phyloP scores from a whole-genome alignment of 495 filamentous ascomycete genomes.

The Penicillium malachiteum region DNA sequence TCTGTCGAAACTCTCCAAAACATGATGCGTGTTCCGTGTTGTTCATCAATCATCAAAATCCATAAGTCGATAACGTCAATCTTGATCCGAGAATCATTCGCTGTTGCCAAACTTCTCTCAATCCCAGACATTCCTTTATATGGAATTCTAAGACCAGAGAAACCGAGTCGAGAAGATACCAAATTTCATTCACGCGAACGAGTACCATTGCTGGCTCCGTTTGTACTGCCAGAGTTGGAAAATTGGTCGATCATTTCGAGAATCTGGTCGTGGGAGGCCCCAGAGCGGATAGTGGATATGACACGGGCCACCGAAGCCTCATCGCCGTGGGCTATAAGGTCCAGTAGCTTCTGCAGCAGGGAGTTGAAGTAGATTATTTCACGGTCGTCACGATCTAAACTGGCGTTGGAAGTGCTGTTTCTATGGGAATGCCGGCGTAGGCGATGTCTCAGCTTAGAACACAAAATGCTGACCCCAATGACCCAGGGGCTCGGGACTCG shows the following conservation, averaged over 20 bases:
- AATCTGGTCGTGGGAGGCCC: conserved; percentile 33
- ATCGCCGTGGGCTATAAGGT: conserved; percentile 26
- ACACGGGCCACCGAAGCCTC: conserved; percentile 24
- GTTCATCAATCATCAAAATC: background rate
- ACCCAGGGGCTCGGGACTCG: background rate
- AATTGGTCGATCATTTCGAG: conserved; percentile 22
- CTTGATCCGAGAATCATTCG: background rate
- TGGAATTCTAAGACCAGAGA: too few relatives aligned
- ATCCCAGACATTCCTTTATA: too few relatives aligned
- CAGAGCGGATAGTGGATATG: conserved; percentile 33
- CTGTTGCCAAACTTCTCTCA: too few relatives aligned
- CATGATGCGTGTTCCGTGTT: background rate
- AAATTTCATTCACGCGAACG: background rate
- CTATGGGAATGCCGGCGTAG: background rate
- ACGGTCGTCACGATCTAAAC: background rate
- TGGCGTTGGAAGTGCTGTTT: background rate
- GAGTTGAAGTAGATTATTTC: conserved; percentile 26
- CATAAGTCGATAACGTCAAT: background rate
- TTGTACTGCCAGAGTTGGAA: background rate
- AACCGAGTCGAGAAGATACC: background rate
- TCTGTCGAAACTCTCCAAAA: too few relatives aligned
- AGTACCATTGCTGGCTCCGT: conserved; percentile 1
- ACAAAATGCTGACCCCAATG: background rate
- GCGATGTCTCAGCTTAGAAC: background rate
- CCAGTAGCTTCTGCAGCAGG: conserved; percentile 32